Evolutionary conservation across 176 grass and related monocot genomes (phyloP), one percentile per base, ranked within the genome.

Genomic region (Panicum miliaceum): DNA sequence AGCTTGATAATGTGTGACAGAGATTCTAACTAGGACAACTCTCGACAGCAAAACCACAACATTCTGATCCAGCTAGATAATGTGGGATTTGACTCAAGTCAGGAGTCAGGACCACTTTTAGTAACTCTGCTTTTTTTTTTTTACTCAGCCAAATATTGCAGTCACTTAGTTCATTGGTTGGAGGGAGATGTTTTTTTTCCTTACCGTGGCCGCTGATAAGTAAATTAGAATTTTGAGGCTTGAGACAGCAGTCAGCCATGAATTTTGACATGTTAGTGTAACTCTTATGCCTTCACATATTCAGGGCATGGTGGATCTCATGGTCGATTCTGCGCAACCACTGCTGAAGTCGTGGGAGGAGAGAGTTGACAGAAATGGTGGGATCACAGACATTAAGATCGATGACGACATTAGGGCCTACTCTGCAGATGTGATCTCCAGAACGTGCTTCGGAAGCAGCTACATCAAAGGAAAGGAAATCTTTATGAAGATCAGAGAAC

Each of bases 301-400:
- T 45, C 45, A 98, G 96, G 89, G 89, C 42, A 98, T 98, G 96
- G 83, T 98, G 83, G 89, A 95, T 92, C 85, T 95, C 63, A 98
- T 98, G 96, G 89, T 95, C 62, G 96, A 98, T 85, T 98, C 90
- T 62, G 86, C 96, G 6, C 72, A 88, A 23, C 82, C 91, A 47
- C 43, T 98, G 59, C 13, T 98, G 11, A 83, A 79, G 52, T 89
- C 81, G 37, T 98, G 96, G 96, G 85, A 95, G 80, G 64, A 72
- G 38, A 90, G 80, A 71, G 47, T 95, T 29, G 89, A 93, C 7
- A 75, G 74, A 47, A 86, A 72, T 78, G 85, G 80, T 53, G 91
- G 96, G 41, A 79, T 73, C 5, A 18, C 79, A 27, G 91, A 95
- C n/a, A 92, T 98, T 26, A 95, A 86, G 82, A 91, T 98, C 19